Evolutionary conservation across 2,329 filamentous ascomycete genomes (phyloP), one percentile per base, ranked within the genome.

Genomic region (Pochonia chlamydosporia): DNA sequence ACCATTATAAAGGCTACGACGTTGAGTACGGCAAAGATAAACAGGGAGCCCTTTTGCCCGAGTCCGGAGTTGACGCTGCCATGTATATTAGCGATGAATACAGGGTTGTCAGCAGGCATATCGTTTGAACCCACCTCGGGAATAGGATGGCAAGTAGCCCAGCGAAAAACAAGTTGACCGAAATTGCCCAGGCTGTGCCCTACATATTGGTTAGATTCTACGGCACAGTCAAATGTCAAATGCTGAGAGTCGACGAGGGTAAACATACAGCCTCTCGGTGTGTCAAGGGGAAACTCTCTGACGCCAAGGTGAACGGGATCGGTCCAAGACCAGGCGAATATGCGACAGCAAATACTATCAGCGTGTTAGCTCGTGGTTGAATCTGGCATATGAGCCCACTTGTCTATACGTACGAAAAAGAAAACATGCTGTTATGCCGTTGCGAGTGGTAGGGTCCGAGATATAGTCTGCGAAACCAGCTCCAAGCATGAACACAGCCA

Each of bases 261-360:
- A n/a, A n/a, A 46, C 57, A 41, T 56, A 61, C 62, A 6, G 72
- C 66, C 56, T 76, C 74, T 49, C 73, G 65, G 50, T 76, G 70
- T 4, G 70, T 71, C 1, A 75, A 56, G 0, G 73, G 73, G 48
- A 76, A 77, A 42, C 70, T 71, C 53, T 76, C 74, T 3, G 72
- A 72, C 11, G 73, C 73, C 16, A 76, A 62, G 2, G 71, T 76
- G 41, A 75, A 76, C 0, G 73, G 70, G 10, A 75, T 74, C 0
- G 73, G 73, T 0, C 72, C 73, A 50, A 64, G 40, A 9, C 58
- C 59, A 6, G 71, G 71, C 1, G 69, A 69, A 51, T 73, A 74
- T 1, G 62, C 63, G 0, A 68, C 64, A 1, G 68, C 62, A 44
- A 73, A 72, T 3, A 72, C 60, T 63, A 5, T 3, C 11, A 8